phyloP scores from a whole-genome alignment of 352 stramenopile genomes.

The Globisporangium nunn region DNA sequence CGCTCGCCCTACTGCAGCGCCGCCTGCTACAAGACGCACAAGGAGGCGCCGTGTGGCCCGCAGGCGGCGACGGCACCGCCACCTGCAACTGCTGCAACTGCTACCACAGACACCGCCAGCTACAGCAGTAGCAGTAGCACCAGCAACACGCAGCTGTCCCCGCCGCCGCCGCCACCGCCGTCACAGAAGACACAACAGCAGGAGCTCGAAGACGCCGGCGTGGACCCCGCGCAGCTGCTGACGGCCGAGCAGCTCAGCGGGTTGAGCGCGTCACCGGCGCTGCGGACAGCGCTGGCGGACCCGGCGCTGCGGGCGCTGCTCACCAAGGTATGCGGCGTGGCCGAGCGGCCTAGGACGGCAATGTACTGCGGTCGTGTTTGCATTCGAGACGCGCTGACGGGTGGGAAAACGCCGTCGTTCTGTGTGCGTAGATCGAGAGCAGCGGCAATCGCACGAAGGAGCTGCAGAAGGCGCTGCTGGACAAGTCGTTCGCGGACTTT shows the following conservation, averaged over 20 bases:
- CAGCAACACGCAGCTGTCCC: background rate
- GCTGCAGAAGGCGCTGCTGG: constrained; percentile 69
- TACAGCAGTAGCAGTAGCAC: background rate
- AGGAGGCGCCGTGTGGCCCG: constrained; percentile 47
- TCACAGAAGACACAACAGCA: constrained; percentile 14
- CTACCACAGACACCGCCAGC: background rate
- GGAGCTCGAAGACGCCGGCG: constrained; percentile 12
- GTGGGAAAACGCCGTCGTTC: background rate
- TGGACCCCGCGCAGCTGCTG: constrained; percentile 33
- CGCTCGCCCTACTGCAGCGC: constrained; percentile 67
- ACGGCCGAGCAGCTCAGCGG: constrained; percentile 39
- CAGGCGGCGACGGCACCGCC: constrained; percentile 6
- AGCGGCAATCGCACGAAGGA: constrained; percentile 59
- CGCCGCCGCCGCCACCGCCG: background rate
- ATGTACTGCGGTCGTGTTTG: no score
- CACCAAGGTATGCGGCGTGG: constrained; percentile 28
- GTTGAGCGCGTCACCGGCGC: constrained; percentile 23
- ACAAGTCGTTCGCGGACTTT: constrained; percentile 64
- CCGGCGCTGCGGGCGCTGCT: constrained; percentile 40
- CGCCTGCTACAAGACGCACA: constrained; percentile 76
- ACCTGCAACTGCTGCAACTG: background rate
- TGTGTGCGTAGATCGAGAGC: constrained; percentile 44
- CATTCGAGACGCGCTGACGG: background rate
- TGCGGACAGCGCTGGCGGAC: constrained; percentile 41
- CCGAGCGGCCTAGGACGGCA: background rate